Evolutionary conservation across 2,329 filamentous ascomycete genomes (phyloP), one percentile per base, ranked within the genome.

Genomic region (Penicillium glabrum): DNA sequence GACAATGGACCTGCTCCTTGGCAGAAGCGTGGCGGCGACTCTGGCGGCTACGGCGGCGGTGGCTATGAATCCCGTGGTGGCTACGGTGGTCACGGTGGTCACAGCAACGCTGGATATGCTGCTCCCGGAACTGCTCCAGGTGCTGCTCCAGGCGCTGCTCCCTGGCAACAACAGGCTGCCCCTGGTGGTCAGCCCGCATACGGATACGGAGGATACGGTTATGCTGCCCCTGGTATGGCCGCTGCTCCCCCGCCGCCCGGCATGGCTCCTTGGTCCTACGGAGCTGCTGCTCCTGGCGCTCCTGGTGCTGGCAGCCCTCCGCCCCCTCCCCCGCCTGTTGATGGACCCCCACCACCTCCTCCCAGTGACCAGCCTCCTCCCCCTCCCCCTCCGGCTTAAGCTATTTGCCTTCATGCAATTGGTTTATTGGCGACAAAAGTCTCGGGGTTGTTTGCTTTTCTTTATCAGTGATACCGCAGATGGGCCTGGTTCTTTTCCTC

Each of bases 151-250:
- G 72, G 68, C 48, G 69, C 72, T 63, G 80, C 81, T 61, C 85
- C 87, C 21, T 89, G 87, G 86, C 84, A 88, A 58, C 86, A 88
- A 68, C 81, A 78, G 65, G 76, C 76, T 57, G 74, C 79, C 59
- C 73, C 78, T 49, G 74, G 73, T 46, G 75, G 72, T 29, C 76
- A 76, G 56, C 67, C 73, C 24, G 76, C 83, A 56, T 82, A 86
- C 66, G 84, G 82, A 27, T 90, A 90, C 57, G 72, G 77, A 59
- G 78, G 73, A 54, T 80, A 77, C 51, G 74, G 78, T 55, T 74
- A 77, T 54, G 64, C 71, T 54, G 64, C 71, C 52, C 75, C 75
- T 59, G 69, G 72, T 21, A 81, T 82, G 75, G 75, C 77, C 51
- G 83, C 83, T 57, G 80, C 84, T 61, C 73, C 76, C 59, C 81